Evolutionary conservation across 495 filamentous ascomycete genomes (phyloP).

Genomic region (Aspergillus heteromorphus): DNA sequence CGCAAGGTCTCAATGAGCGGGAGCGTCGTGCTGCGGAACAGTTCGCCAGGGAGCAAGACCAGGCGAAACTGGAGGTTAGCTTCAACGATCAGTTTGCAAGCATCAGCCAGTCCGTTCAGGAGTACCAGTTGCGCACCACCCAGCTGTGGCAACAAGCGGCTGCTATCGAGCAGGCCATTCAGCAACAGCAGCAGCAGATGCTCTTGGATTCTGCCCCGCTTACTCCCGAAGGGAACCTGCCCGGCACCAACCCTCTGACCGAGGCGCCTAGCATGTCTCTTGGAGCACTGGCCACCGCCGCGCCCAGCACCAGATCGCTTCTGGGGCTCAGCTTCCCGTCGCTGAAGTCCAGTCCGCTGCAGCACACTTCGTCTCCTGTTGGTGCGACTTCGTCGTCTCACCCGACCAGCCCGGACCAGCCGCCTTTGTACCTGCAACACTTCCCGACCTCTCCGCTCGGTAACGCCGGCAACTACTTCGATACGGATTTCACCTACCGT

Average conservation of each 20-base stretch:
- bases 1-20: slow-evolving; percentile 66
- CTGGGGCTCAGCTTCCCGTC: slow-evolving; percentile 37
- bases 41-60: slow-evolving; percentile 59
- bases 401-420: slow-evolving; percentile 35
- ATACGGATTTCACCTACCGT: slow-evolving; percentile 29
- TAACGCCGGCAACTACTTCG: slow-evolving; percentile 30
- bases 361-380: slow-evolving; percentile 32
- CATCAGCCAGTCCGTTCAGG: slow-evolving; percentile 42
- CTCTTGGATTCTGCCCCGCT: slow-evolving; percentile 41
- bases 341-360: slow-evolving; percentile 38
- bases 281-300: slow-evolving; percentile 24
- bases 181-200: slow-evolving; percentile 41
- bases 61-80: slow-evolving; percentile 48
- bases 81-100: slow-evolving; percentile 43
- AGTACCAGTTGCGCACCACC: slow-evolving; percentile 41
- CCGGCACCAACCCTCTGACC: slow-evolving; percentile 39
- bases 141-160: slow-evolving; percentile 46
- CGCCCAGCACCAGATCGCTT: slow-evolving; percentile 31
- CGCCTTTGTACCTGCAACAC: slow-evolving; percentile 31
- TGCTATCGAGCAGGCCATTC: slow-evolving; percentile 42
- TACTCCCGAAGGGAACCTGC: slow-evolving; percentile 46
- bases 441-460: slow-evolving; percentile 34
- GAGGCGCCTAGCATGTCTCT: slow-evolving; percentile 25
- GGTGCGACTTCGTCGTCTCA: slow-evolving; percentile 34
- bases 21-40: slow-evolving; percentile 67